Base-by-base conservation (phyloP, 2,329 filamentous ascomycete species). In the Fusarium papillatum region DNA sequence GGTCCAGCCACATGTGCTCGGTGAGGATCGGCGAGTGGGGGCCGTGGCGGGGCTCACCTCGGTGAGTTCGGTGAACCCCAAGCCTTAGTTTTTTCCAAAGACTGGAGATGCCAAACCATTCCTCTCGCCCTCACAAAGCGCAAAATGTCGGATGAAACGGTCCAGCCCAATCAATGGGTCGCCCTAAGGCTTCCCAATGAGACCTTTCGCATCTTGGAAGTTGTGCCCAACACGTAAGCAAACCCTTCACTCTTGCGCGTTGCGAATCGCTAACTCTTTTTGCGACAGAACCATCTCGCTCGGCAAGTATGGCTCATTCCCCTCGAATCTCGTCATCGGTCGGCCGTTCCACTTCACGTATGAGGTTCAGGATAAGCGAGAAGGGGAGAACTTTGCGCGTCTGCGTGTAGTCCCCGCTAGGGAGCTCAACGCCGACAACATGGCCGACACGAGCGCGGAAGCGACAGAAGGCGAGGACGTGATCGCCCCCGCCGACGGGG, bases 251-350 rank as follows among this genome's bases (percentile, higher is more conserved):
- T 62, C 24, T 57, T 57, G 68, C 70, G 53, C 70, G 46, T 16
- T 26, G 64, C 66, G 16, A 53, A 43, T 71, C 70, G 73, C 79
- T 81, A 71, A 83, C 77, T 48, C 43, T 24, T 60, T 60, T 41
- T 65, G 81, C 71, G 82, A 46, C 79, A 98, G 96, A 48, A 95
- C 92, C 55, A 94, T 98, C 76, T 95, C 95, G 2, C 88, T 98
- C 39, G 95, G 95, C 68, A 98, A 98, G 90, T 98, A 97, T 83
- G 97, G 97, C 75, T 92, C 92, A 3, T 98, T 99, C 82, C 93
- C 95, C 19, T 92, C 95, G 64, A 98, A 98, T 82, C 90, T 97
- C 38, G 91, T 99, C 57, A 91, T 99, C 74, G 94, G 95, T n/a
- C 93, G 97, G 10, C 97, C 97, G 0, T 98, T 95, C 82, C 92